A percentile compares a stretch with the other conserved stretches of the same genome.
Conservation (phyloP, 2,329 filamentous ascomycete species). For the Arachnopeziza araneosa region DNA sequence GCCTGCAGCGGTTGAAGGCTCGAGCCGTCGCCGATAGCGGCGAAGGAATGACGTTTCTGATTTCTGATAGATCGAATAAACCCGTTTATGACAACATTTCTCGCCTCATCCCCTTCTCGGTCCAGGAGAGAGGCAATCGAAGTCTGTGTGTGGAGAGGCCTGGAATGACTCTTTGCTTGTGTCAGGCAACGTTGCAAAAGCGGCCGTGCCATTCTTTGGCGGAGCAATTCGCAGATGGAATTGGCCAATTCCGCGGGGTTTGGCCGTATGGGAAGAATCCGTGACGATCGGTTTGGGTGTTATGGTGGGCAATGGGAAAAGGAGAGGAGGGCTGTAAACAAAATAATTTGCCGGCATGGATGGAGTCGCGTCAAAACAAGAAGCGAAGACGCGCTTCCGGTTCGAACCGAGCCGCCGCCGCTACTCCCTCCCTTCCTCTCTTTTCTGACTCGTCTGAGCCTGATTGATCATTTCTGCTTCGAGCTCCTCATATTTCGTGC, state of each 20-base stretch:
- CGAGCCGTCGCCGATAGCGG: slow-evolving; percentile 82
- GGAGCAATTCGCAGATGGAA: background rate
- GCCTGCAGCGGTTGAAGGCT: slow-evolving; percentile 69
- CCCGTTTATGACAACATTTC: slow-evolving; percentile 61
- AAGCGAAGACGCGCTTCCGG: background rate
- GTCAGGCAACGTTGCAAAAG: background rate
- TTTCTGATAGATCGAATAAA: slow-evolving; percentile 80
- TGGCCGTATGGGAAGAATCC: background rate
- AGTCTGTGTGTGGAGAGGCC: slow-evolving; percentile 7
- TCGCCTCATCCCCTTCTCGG: slow-evolving; percentile 40
- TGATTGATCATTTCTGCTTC: too few relatives aligned
- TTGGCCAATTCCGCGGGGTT: background rate
- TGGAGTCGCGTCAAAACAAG: background rate
- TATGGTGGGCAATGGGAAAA: background rate
- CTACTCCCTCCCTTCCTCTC: background rate
- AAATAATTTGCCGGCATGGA: background rate
- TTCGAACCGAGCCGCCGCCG: background rate
- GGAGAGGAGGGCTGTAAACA: background rate
- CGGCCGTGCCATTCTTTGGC: background rate
- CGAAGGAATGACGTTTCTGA: slow-evolving; percentile 80
- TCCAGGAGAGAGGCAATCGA: slow-evolving; percentile 52
- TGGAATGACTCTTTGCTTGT: slow-evolving; percentile 6
- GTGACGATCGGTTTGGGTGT: background rate
- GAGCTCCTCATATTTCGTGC: background rate
- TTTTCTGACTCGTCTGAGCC: background rate